A percentile compares a stretch with the other conserved stretches of the same genome.
Evolutionary conservation across 2,329 filamentous ascomycete genomes (phyloP).

Genomic region (Fusarium sacchari): DNA sequence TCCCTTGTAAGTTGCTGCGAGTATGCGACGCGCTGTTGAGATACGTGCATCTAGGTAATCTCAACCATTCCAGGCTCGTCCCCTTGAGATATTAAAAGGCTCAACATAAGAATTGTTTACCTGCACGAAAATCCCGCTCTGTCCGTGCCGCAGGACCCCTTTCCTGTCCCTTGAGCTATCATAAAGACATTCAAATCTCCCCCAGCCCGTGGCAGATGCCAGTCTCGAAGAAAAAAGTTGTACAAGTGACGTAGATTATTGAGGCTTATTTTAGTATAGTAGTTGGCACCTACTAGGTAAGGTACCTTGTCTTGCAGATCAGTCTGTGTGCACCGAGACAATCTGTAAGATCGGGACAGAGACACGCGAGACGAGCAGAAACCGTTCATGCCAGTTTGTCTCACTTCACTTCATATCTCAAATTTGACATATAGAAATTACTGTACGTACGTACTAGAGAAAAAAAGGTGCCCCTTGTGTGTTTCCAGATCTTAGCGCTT

Average conservation of each 20-base stretch:
- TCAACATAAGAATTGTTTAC: background rate
- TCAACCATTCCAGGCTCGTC: slow-evolving; percentile 34
- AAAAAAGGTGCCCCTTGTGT: background rate
- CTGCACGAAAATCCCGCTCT: background rate
- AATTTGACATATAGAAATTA: background rate
- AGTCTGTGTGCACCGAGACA: slow-evolving; percentile 23
- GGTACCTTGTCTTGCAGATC: slow-evolving; percentile 17
- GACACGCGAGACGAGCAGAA: slow-evolving; percentile 15
- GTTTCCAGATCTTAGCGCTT: slow-evolving; percentile 17
- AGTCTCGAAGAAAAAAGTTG: slow-evolving; percentile 5
- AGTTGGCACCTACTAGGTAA: no score
- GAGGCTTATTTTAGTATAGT: no score
- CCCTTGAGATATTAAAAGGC: slow-evolving; percentile 4
- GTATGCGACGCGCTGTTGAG: slow-evolving; percentile 21
- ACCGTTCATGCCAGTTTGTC: slow-evolving; percentile 23
- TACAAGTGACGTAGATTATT: slow-evolving; percentile 26
- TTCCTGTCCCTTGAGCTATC: background rate
- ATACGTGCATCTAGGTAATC: slow-evolving; percentile 13
- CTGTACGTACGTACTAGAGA: no score
- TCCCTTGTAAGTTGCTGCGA: slow-evolving; percentile 23
- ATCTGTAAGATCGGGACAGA: slow-evolving; percentile 23
- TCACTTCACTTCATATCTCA: background rate
- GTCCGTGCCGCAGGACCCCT: background rate
- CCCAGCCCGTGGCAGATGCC: slow-evolving; percentile 17
- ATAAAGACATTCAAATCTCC: slow-evolving; percentile 37